Percentiles rank a stretch among this genome's conserved stretches.
Conservation (phyloP, 2,329 filamentous ascomycete species). For the Fusarium luffae region DNA sequence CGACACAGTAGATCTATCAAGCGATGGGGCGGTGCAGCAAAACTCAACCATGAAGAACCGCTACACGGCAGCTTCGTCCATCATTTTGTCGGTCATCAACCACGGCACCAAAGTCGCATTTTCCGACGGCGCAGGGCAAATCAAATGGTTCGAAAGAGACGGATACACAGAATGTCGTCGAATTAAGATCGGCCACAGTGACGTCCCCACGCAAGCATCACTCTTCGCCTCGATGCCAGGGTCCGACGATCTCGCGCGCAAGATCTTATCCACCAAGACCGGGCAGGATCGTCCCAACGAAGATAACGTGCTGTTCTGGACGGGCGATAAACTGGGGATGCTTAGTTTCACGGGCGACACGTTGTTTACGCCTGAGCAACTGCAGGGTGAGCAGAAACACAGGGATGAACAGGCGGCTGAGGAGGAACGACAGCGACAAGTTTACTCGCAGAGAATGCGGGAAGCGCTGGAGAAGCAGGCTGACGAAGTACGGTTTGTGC, state of each 20-base stretch:
- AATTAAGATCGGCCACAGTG: constrained; percentile 66
- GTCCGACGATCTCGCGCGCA: constrained; percentile 80
- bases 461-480: constrained; percentile 80
- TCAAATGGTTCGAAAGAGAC: constrained; percentile 94
- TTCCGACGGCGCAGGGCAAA: constrained; percentile 82
- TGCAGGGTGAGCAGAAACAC: constrained; percentile 62
- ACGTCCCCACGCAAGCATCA: constrained; percentile 58
- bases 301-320: constrained; percentile 86
- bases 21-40: constrained; percentile 46
- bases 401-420: constrained; percentile 57
- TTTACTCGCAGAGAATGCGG: constrained; percentile 78
- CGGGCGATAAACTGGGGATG: constrained; percentile 83
- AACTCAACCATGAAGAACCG: constrained; percentile 77
- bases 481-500: constrained; percentile 80
- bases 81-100: constrained; percentile 81
- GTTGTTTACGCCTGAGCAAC: constrained; percentile 62
- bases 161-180: constrained; percentile 71
- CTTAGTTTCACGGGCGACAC: constrained; percentile 69
- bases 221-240: constrained; percentile 64
- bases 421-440: constrained; percentile 64
- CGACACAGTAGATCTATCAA: constrained; percentile 46
- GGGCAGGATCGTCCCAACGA: constrained; percentile 56
- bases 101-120: constrained; percentile 87
- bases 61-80: constrained; percentile 82
- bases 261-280: constrained; percentile 74